These are phyloP conservation scores for Ogataea trehaloabstinens DNA, from an alignment of 805 yeast genomes.

Conservation along the genomic window DNA sequence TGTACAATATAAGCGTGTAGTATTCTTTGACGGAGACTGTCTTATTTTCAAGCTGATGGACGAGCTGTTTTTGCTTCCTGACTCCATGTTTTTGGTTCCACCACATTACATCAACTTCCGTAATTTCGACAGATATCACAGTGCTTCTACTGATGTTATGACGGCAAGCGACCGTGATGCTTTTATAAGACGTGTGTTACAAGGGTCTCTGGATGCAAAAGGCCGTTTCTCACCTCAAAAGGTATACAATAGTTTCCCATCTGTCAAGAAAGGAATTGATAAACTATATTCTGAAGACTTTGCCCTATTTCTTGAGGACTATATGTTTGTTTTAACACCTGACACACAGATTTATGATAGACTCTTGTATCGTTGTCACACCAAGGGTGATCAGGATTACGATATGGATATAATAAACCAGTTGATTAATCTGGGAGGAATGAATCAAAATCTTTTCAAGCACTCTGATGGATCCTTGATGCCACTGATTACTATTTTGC, in stretches of 20 bases:
- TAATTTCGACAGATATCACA: slow-evolving; percentile 17
- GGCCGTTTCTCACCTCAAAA: slow-evolving; percentile 6
- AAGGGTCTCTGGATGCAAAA: slow-evolving; percentile 18
- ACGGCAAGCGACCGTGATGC: background rate
- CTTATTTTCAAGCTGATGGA: slow-evolving; percentile 40
- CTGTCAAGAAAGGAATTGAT: slow-evolving; percentile 14
- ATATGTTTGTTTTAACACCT: slow-evolving; percentile 61
- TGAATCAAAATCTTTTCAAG: background rate
- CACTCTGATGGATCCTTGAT: slow-evolving; percentile 18
- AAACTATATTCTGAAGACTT: slow-evolving; percentile 11
- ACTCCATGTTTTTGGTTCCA: slow-evolving; percentile 44
- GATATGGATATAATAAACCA: slow-evolving; percentile 55
- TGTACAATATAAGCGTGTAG: slow-evolving; percentile 47
- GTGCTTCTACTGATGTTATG: slow-evolving; percentile 1
- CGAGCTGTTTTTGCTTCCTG: slow-evolving; percentile 50
- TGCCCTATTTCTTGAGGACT: slow-evolving; percentile 34
- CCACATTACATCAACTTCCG: slow-evolving; percentile 38
- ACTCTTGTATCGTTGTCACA: slow-evolving; percentile 22
- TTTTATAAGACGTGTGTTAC: background rate
- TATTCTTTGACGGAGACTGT: slow-evolving; percentile 62
- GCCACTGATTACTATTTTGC: slow-evolving; percentile 37
- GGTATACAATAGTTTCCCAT: slow-evolving; percentile 40
- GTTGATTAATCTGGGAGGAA: slow-evolving; percentile 10
- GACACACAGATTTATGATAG: slow-evolving; percentile 22
- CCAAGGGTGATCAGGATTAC: slow-evolving; percentile 36